Evolutionary conservation across 345 rosid species (phyloP).

Genomic region (Gossypium stocksii): DNA sequence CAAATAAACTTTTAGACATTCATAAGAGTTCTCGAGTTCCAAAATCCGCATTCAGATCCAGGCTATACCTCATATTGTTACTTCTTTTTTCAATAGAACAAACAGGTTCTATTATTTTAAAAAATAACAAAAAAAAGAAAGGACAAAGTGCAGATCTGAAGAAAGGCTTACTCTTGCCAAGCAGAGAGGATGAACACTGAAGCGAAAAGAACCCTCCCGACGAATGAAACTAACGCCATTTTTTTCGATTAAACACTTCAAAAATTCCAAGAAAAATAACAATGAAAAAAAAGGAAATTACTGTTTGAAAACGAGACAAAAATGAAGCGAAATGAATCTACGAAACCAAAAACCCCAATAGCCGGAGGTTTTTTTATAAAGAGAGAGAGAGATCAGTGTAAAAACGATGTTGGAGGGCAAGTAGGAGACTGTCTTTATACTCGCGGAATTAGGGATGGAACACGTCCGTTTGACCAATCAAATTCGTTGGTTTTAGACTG

Average conservation of each 20-base stretch:
- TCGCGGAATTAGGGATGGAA: slow-evolving; percentile 6
- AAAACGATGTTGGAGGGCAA: background rate
- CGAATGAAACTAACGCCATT: slow-evolving; percentile 42
- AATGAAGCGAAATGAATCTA: background rate
- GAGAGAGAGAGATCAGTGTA: slow-evolving; percentile 10
- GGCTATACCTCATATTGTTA: background rate
- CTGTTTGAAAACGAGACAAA: background rate
- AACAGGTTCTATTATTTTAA: background rate
- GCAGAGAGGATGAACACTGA: slow-evolving; percentile 73
- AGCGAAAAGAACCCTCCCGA: slow-evolving; percentile 66
- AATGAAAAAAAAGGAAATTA: background rate
- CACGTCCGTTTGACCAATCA: slow-evolving; percentile 37
- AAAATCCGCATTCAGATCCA: slow-evolving; percentile 14
- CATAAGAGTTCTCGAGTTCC: background rate
- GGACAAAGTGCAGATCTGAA: slow-evolving; percentile 27
- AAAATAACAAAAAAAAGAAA: background rate
- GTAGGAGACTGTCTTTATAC: background rate
- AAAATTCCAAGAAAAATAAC: background rate
- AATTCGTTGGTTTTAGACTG: background rate
- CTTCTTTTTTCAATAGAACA: background rate
- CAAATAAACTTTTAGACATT: background rate
- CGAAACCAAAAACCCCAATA: background rate
- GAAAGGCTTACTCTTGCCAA: slow-evolving; percentile 56
- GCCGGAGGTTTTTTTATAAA: slow-evolving; percentile 17
- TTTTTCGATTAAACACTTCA: background rate